Percentiles rank a stretch among this genome's conserved stretches.
phyloP scores from a whole-genome alignment of 228 moss, liverwort and hornwort genomes.

The Sphagnum fallax region DNA sequence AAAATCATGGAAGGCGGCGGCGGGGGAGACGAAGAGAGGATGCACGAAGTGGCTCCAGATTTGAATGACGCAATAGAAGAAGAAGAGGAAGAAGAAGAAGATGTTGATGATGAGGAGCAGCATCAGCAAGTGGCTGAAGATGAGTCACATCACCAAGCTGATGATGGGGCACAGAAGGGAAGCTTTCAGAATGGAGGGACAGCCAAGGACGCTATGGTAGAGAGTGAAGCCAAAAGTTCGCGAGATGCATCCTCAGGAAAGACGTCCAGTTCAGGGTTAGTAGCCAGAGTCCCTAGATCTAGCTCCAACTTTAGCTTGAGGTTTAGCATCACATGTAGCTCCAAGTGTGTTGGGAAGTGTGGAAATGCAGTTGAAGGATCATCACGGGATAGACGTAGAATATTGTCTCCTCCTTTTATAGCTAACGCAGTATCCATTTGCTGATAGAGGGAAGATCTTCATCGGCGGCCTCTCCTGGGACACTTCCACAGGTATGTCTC shows the following conservation, averaged over 20 bases:
- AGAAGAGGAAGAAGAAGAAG: constrained; percentile 18
- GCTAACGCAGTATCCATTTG: constrained; percentile 97
- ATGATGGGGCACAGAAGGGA: constrained; percentile 68
- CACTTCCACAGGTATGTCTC: constrained; percentile 80
- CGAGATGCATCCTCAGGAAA: constrained; percentile 98
- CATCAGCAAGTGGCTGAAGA: constrained; percentile 54
- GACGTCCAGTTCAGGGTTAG: constrained; percentile 99
- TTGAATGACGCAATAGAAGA: constrained; percentile 60
- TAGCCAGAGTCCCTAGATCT: constrained; percentile 95
- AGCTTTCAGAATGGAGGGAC: constrained; percentile 93
- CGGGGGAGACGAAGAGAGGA: constrained; percentile 70
- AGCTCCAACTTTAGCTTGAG: constrained; percentile 54
- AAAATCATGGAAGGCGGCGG: constrained; percentile 8
- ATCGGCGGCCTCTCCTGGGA: constrained; percentile 99
- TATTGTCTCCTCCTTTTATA: constrained; percentile 26
- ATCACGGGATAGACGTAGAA: not conserved
- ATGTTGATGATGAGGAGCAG: constrained; percentile 59
- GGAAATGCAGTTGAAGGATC: constrained; percentile 36
- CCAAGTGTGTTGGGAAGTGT: constrained; percentile 50
- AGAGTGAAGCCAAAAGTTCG: constrained; percentile 98
- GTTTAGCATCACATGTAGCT: constrained; percentile 43
- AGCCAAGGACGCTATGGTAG: constrained; percentile 96
- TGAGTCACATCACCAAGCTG: constrained; percentile 33
- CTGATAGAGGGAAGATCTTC: constrained; percentile 99
- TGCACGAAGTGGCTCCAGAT: constrained; percentile 83